Base-by-base conservation (phyloP, 192 early-diverging fungal genomes). In the Umbelopsis sp. region DNA sequence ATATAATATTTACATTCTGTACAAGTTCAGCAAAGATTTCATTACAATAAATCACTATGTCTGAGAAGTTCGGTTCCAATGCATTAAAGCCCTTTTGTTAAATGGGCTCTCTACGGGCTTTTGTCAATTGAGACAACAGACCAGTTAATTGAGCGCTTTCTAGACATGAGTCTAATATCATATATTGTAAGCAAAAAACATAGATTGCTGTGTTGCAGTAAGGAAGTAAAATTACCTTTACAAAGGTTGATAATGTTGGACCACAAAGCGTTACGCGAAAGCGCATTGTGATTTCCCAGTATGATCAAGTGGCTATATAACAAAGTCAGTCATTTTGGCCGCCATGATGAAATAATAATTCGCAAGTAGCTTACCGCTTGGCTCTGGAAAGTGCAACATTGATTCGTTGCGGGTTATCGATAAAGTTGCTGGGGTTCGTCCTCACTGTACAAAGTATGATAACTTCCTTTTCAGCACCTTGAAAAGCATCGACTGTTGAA, bases 301-400 rank as follows among this genome's bases (percentile, higher is more conserved):
- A 91, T 79, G 52, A 91, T 77, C 48, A 90, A 66, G 72, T 90
- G 88, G 21, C 88, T 87, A 75, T 25, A 25, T 12, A 22, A 55
- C 7, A 30, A 20, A 11, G 2, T 13, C 48, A 49, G 13, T 8
- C 2, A 49, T 9, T 13, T 49, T n/a, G 23, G 3, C 6, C 3
- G 22, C 0, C 3, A 41, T 49, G 3, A 49, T 18, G 3, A 64
- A 27, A 20, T 16, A 64, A 45, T 30, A 11, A 30, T 35, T 9
- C 25, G 15, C 1, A 12, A 12, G 2, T 4, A 3, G 30, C 64
- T 10, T 76, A 90, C 84, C 88, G 70, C 71, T 90, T 91, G 27
- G 89, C 89, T 37, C 92, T 74, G 0, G 92, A 93, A 22, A 94
- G 52, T 8, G 92, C 85, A 11, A 94, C 92, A 70, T 94, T 94